Evolutionary conservation across 2,329 filamentous ascomycete species (phyloP).

Genomic region (Cytospora piceae): DNA sequence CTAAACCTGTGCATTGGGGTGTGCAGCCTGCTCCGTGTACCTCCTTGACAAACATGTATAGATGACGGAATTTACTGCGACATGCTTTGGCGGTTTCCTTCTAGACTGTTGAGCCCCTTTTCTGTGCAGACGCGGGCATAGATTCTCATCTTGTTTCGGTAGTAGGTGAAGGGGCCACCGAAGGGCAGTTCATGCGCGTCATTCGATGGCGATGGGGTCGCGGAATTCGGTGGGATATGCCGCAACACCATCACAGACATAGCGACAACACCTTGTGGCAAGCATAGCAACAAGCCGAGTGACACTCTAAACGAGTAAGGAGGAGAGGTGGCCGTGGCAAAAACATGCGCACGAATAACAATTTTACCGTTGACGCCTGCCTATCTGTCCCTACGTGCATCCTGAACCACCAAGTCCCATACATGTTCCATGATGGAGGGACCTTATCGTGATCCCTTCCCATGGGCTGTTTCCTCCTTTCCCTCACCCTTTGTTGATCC

Average conservation of each 20-base stretch:
- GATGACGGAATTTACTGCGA: background rate
- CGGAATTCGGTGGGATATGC: background rate
- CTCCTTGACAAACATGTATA: background rate
- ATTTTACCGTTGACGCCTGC: background rate
- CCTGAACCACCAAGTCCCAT: background rate
- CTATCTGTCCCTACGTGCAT: background rate
- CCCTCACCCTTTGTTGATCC: conserved; percentile 56
- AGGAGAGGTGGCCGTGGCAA: background rate
- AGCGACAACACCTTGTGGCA: background rate
- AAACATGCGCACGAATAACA: background rate
- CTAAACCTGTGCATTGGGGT: background rate
- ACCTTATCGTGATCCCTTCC: conserved; percentile 3
- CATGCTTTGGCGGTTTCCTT: background rate
- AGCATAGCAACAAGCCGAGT: background rate
- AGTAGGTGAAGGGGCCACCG: background rate
- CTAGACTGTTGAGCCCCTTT: background rate
- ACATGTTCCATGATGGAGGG: background rate
- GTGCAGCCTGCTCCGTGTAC: background rate
- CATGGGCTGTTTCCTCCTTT: background rate
- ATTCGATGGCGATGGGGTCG: background rate
- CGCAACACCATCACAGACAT: background rate
- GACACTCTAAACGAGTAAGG: background rate
- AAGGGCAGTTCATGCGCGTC: background rate
- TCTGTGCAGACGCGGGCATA: background rate
- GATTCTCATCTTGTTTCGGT: background rate